phyloP scores from a whole-genome alignment of 805 yeast genomes.

The Vanderwaltozyma yarrowii region DNA sequence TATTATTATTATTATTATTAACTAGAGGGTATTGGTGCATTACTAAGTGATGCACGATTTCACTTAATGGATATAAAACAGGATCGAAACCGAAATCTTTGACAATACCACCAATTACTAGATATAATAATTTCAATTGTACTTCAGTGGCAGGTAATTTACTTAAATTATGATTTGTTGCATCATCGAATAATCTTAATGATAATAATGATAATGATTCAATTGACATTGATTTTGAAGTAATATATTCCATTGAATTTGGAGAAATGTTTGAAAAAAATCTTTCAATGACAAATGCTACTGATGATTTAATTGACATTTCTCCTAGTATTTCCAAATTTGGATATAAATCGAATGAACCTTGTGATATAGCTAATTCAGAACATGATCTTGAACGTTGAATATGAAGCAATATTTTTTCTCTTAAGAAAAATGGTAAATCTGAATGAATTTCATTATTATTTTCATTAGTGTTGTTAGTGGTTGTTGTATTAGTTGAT shows the following conservation, averaged over 20 bases:
- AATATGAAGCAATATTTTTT: constrained; percentile 37
- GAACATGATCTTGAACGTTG: constrained; percentile 57
- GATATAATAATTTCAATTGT: constrained; percentile 42
- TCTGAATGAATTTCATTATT: background rate
- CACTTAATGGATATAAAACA: constrained; percentile 55
- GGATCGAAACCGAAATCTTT: constrained; percentile 75
- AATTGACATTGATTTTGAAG: constrained; percentile 35
- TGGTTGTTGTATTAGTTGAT: no score
- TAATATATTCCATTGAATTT: constrained; percentile 44
- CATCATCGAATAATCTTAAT: constrained; percentile 14
- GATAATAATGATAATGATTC: constrained; percentile 28
- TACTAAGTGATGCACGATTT: constrained; percentile 48
- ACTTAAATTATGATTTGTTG: constrained; percentile 26
- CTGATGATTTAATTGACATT: constrained; percentile 42
- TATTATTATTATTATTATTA: constrained; percentile 9
- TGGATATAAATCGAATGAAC: constrained; percentile 25
- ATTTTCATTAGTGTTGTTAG: background rate
- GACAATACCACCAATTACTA: constrained; percentile 57
- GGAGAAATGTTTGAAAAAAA: constrained; percentile 41
- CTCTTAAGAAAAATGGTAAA: constrained; percentile 21
- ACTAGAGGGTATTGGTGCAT: constrained; percentile 52
- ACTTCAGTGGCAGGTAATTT: constrained; percentile 34
- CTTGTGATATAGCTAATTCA: constrained; percentile 29
- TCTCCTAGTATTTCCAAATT: constrained; percentile 51
- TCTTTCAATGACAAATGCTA: constrained; percentile 54